These are phyloP conservation scores for Capsella rubella DNA, from an alignment of 441 rosid species.

Conservation along the genomic window DNA sequence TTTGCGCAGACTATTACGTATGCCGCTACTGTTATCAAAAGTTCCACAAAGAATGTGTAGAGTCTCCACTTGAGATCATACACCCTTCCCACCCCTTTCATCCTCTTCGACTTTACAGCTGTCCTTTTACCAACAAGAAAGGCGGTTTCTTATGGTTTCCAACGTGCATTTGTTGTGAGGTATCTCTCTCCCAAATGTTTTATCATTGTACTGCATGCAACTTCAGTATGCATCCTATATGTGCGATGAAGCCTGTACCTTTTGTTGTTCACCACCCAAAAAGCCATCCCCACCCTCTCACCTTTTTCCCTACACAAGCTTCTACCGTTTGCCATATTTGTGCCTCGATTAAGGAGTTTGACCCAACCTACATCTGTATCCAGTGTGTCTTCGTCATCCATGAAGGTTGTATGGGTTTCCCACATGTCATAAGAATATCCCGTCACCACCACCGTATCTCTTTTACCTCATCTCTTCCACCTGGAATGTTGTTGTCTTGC, in stretches of 20 bases:
- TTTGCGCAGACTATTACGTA: background rate
- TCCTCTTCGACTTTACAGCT: background rate
- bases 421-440: conserved; percentile 14
- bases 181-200: background rate
- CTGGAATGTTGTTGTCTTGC: background rate
- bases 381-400: background rate
- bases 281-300: background rate
- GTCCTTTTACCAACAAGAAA: too few species aligned
- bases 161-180: too few species aligned
- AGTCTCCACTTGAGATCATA: conserved; percentile 22
- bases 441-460: conserved; percentile 24
- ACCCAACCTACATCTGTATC: background rate
- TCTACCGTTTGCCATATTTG: background rate
- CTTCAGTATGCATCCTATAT: background rate
- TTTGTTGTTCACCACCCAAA: background rate
- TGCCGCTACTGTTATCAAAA: background rate
- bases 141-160: too few species aligned
- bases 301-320: background rate
- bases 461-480: background rate
- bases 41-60: conserved; percentile 19
- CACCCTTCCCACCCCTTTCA: conserved; percentile 28
- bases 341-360: background rate
- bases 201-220: background rate
- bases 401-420: background rate
- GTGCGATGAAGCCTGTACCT: background rate